Percentiles rank a stretch among this genome's conserved stretches.
Evolutionary conservation across 257 asterid species (phyloP).

Genomic region (Nemophila menziesii): DNA sequence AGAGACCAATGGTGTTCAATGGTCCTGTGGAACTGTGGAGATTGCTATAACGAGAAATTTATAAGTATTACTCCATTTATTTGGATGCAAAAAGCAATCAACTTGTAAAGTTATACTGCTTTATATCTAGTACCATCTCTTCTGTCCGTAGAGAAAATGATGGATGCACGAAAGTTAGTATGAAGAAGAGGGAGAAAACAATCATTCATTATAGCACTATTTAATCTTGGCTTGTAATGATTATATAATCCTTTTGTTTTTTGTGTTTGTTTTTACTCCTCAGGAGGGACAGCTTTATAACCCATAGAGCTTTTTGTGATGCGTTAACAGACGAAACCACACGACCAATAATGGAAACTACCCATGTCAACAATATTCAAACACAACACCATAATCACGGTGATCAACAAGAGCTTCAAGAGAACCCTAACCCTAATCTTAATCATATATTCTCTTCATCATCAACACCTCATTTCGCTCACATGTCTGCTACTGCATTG

Average conservation of each 20-base stretch:
- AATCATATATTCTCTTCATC: conserved; percentile 1
- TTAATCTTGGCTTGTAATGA: neutral
- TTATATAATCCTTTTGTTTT: conserved; percentile 33
- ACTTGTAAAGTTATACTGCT: conserved; percentile 15
- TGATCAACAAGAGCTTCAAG: conserved; percentile 16
- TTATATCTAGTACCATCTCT: conserved; percentile 13
- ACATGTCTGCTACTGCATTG: conserved; percentile 63
- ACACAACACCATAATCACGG: neutral
- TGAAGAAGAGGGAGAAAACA: conserved; percentile 4
- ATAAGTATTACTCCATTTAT: neutral
- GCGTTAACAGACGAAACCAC: conserved; percentile 65
- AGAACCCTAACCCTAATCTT: conserved; percentile 19
- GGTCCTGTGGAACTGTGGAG: too few species aligned
- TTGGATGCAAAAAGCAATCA: conserved; percentile 25
- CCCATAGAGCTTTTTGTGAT: conserved; percentile 80
- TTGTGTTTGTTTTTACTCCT: conserved; percentile 35
- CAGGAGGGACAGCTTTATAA: conserved; percentile 74
- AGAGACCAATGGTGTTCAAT: too few species aligned
- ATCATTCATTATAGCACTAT: neutral
- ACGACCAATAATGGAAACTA: conserved; percentile 28
- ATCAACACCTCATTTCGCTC: conserved; percentile 7
- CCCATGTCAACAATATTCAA: conserved; percentile 20
- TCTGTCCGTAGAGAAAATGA: conserved; percentile 19
- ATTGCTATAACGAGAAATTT: neutral
- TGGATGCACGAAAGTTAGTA: conserved; percentile 25